These are phyloP conservation scores for Apiospora marii DNA, from an alignment of 2,329 filamentous ascomycete genomes.

Conservation along the genomic window DNA sequence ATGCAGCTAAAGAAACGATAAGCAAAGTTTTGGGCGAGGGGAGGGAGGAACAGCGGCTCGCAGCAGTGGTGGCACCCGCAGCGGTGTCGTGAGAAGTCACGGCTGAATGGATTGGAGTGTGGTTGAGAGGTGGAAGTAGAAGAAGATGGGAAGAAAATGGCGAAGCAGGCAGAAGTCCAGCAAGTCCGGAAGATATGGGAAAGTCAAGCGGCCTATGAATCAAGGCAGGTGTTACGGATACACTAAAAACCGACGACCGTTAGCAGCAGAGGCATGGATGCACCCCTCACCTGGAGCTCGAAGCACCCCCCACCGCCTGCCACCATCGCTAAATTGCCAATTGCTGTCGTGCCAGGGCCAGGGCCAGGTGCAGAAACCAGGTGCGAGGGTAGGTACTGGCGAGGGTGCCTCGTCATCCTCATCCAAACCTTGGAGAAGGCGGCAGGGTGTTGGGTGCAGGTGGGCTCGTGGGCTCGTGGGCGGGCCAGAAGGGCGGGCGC, in stretches of 20 bases:
- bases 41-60: neutral
- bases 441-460: neutral
- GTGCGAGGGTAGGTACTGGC: neutral
- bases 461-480: neutral
- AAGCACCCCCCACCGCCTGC: neutral
- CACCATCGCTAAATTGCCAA: neutral
- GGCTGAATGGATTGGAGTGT: neutral
- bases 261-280: slow-evolving; percentile 12
- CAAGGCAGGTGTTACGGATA: slow-evolving; percentile 21
- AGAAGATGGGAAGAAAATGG: neutral
- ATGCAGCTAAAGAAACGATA: slow-evolving; percentile 15
- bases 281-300: neutral
- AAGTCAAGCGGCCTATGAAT: slow-evolving; percentile 11
- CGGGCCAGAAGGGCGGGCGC: neutral
- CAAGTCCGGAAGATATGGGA: slow-evolving; percentile 9
- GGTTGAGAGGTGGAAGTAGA: neutral
- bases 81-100: slow-evolving; percentile 8
- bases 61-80: neutral
- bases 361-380: neutral
- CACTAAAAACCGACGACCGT: slow-evolving; percentile 21
- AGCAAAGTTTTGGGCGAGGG: slow-evolving; percentile 8
- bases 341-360: neutral
- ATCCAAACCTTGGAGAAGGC: slow-evolving; percentile 11
- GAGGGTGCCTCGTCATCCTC: neutral
- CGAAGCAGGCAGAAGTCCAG: slow-evolving; percentile 14